Percentiles rank a stretch among this genome's conserved stretches.
These are phyloP conservation scores for Colletotrichum nymphaeae DNA, from an alignment of 2,329 filamentous ascomycete genomes.

Conservation along the genomic window DNA sequence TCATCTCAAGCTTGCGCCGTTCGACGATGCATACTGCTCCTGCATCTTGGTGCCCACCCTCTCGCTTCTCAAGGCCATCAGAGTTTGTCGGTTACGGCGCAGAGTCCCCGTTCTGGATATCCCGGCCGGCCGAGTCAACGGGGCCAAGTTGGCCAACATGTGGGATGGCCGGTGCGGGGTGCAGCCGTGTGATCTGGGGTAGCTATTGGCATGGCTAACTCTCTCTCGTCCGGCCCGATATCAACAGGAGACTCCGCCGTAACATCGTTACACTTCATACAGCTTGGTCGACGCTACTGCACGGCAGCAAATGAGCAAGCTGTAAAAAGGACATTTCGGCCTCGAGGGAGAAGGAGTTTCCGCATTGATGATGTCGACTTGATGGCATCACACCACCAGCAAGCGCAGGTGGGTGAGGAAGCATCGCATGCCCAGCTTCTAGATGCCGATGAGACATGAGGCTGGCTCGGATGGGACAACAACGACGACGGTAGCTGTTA, in stretches of 20 bases:
- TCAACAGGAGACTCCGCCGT: constrained; percentile 36
- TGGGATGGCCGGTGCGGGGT: constrained; percentile 30
- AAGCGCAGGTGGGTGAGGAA: background rate
- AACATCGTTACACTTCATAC: constrained; percentile 17
- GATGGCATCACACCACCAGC: background rate
- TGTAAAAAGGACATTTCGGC: background rate
- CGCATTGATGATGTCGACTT: constrained; percentile 10
- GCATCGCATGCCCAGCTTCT: background rate
- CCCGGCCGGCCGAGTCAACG: constrained; percentile 19
- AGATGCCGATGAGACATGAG: background rate
- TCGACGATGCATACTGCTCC: constrained; percentile 18
- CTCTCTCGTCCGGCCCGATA: constrained; percentile 27
- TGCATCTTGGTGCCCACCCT: constrained; percentile 23
- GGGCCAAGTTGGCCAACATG: constrained; percentile 3
- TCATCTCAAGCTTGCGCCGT: constrained; percentile 7
- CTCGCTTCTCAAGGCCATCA: constrained; percentile 11
- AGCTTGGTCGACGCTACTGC: constrained; percentile 21
- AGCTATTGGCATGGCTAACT: constrained; percentile 21
- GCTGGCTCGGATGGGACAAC: background rate
- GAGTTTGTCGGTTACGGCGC: constrained; percentile 32
- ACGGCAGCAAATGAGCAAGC: background rate
- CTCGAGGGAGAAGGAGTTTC: background rate
- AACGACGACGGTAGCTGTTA: background rate
- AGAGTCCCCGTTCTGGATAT: constrained; percentile 28
- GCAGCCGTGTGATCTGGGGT: constrained; percentile 35